phyloP scores from a whole-genome alignment of 2,329 filamentous ascomycete species.

The Microdochium nivale region DNA sequence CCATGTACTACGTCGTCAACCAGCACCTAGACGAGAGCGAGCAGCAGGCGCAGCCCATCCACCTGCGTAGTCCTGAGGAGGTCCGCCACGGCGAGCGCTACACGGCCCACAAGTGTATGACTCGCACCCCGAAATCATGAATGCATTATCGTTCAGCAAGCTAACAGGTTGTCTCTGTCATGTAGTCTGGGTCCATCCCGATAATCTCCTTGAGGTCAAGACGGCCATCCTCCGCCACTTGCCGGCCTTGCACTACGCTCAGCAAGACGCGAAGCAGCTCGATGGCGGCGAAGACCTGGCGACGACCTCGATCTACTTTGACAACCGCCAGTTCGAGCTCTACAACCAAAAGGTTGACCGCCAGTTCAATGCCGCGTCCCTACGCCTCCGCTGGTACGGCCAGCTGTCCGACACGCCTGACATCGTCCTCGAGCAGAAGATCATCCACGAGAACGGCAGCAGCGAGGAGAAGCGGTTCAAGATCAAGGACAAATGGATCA shows the following conservation, averaged over 20 bases:
- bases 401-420: conserved; percentile 71
- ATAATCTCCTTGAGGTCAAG: conserved; percentile 95
- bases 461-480: conserved; percentile 73
- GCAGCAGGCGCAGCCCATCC: conserved; percentile 28
- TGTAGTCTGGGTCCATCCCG: conserved; percentile 84
- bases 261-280: conserved; percentile 72
- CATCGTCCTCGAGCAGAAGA: conserved; percentile 85
- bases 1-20: conserved; percentile 92
- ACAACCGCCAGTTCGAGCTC: conserved; percentile 75
- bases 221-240: conserved; percentile 87
- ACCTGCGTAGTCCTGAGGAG: conserved; percentile 44
- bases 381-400: conserved; percentile 88
- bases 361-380: conserved; percentile 65
- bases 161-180: conserved; percentile 2
- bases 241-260: conserved; percentile 87
- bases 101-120: conserved; percentile 76
- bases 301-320: conserved; percentile 94
- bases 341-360: conserved; percentile 80
- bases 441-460: conserved; percentile 63
- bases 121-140: background rate
- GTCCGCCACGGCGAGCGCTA: conserved; percentile 63
- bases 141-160: background rate
- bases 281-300: conserved; percentile 79
- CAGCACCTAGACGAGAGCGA: conserved; percentile 63
- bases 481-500: conserved; percentile 92